Evolutionary conservation across 768 basidiomycete species (phyloP).

Genomic region (Lactarius sp.): DNA sequence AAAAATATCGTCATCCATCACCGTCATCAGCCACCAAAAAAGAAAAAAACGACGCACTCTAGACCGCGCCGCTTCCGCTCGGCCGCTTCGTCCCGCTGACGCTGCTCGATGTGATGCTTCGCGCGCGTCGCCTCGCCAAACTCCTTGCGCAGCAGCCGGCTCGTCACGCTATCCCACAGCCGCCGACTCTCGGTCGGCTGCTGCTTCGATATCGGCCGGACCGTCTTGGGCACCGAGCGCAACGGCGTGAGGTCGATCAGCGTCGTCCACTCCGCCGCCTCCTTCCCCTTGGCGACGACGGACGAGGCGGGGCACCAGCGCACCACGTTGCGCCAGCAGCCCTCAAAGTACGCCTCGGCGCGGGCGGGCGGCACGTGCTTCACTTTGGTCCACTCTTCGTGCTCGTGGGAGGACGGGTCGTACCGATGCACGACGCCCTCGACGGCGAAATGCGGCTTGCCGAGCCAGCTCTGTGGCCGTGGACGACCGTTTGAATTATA

Average conservation of each 20-base stretch:
- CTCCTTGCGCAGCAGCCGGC: slow-evolving; percentile 71
- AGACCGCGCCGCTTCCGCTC: slow-evolving; percentile 78
- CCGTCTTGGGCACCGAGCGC: slow-evolving; percentile 70
- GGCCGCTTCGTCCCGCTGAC: slow-evolving; percentile 82
- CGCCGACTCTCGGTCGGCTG: slow-evolving; percentile 74
- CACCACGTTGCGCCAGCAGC: slow-evolving; percentile 80
- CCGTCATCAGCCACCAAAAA: too few relatives aligned
- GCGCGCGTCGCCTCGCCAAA: slow-evolving; percentile 87
- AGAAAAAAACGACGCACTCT: slow-evolving; percentile 49
- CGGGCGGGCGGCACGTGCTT: slow-evolving; percentile 83
- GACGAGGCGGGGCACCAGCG: slow-evolving; percentile 60
- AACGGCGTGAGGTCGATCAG: slow-evolving; percentile 76
- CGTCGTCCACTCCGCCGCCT: slow-evolving; percentile 48
- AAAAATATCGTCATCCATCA: not conserved
- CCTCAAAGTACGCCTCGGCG: slow-evolving; percentile 79
- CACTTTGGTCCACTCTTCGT: slow-evolving; percentile 74
- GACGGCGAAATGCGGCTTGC: slow-evolving; percentile 74
- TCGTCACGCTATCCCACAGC: slow-evolving; percentile 85
- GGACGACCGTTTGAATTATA: not conserved
- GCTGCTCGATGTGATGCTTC: slow-evolving; percentile 91
- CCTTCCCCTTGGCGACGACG: not conserved
- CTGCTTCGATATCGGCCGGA: slow-evolving; percentile 79
- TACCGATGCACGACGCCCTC: slow-evolving; percentile 91
- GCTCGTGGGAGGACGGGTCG: slow-evolving; percentile 53
- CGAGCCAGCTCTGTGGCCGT: slow-evolving; percentile 70